Evolutionary conservation across 805 yeast species (phyloP).

Genomic region (Wickerhamiella brachini): DNA sequence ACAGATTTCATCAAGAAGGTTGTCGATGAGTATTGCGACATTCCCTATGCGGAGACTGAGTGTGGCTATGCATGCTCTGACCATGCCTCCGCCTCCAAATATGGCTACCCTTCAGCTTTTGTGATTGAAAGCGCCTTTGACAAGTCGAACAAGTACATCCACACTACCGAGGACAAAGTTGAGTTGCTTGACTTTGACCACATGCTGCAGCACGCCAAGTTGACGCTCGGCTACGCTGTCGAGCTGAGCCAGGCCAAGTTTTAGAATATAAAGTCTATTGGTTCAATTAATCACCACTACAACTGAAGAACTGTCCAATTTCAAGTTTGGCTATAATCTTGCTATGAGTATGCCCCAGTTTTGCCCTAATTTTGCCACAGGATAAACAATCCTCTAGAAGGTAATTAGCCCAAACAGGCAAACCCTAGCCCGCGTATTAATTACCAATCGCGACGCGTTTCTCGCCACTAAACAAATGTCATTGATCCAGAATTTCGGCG

Average conservation of each 20-base stretch:
- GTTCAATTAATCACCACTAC: too few relatives aligned
- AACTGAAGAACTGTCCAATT: too few relatives aligned
- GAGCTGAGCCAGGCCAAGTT: constrained; percentile 39
- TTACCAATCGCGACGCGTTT: neutral
- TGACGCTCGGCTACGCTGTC: constrained; percentile 56
- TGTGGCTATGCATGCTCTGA: constrained; percentile 95
- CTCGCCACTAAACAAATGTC: constrained; percentile 1
- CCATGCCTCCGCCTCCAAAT: constrained; percentile 71
- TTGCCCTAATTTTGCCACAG: too few relatives aligned
- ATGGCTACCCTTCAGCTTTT: constrained; percentile 75
- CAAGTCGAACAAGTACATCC: constrained; percentile 55
- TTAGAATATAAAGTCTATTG: too few relatives aligned
- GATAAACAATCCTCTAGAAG: too few relatives aligned
- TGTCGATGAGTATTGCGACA: constrained; percentile 46
- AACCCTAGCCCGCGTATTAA: constrained; percentile 2
- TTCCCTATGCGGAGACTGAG: constrained; percentile 56
- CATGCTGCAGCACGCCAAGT: constrained; percentile 64
- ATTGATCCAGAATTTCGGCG: neutral
- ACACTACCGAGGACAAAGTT: constrained; percentile 63
- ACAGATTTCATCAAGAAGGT: constrained; percentile 49
- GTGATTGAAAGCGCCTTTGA: constrained; percentile 65
- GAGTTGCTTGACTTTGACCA: constrained; percentile 70
- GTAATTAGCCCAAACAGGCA: neutral
- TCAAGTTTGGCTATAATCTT: too few relatives aligned
- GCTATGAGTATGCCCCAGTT: neutral